A percentile compares a stretch with the other conserved stretches of the same genome.
phyloP scores from a whole-genome alignment of 345 rosid genomes.

The Pugionium dolabratum region DNA sequence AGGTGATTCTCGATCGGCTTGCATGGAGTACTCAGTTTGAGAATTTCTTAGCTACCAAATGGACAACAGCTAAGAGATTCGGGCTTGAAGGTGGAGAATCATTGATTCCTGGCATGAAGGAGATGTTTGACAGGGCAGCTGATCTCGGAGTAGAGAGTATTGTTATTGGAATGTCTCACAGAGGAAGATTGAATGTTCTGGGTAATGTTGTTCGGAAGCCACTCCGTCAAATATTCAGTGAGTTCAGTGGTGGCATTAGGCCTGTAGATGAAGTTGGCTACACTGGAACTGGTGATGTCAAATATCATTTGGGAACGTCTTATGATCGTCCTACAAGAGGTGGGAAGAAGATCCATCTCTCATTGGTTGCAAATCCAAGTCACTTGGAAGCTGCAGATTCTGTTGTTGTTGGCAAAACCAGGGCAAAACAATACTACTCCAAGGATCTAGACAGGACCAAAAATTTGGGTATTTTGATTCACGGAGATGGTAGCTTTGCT shows the following conservation, averaged over 20 bases:
- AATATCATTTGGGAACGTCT: slow-evolving; percentile 87
- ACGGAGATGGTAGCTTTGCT: slow-evolving; percentile 93
- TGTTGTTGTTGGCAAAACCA: slow-evolving; percentile 81
- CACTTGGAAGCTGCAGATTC: slow-evolving; percentile 90
- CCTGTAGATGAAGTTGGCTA: slow-evolving; percentile 89
- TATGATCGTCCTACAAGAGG: slow-evolving; percentile 90
- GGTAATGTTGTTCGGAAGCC: slow-evolving; percentile 86
- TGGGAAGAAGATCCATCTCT: slow-evolving; percentile 77
- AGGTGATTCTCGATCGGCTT: slow-evolving; percentile 77
- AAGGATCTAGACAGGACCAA: slow-evolving; percentile 73
- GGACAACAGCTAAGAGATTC: slow-evolving; percentile 85
- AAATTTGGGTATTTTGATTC: slow-evolving; percentile 77
- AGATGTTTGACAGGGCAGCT: slow-evolving; percentile 83
- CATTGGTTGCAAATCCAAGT: slow-evolving; percentile 90
- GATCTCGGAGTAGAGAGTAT: slow-evolving; percentile 87
- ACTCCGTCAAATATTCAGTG: slow-evolving; percentile 74
- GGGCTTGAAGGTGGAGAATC: slow-evolving; percentile 93
- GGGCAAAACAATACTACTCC: slow-evolving; percentile 82
- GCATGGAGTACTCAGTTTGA: slow-evolving; percentile 87
- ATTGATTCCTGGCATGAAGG: slow-evolving; percentile 87
- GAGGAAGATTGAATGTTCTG: slow-evolving; percentile 78
- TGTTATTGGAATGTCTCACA: slow-evolving; percentile 83
- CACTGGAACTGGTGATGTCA: slow-evolving; percentile 89
- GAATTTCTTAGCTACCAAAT: slow-evolving; percentile 81
- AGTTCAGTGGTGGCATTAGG: slow-evolving; percentile 79